Evolutionary conservation across 2,329 filamentous ascomycete genomes (phyloP).

Genomic region (Tolypocladium nubicola): DNA sequence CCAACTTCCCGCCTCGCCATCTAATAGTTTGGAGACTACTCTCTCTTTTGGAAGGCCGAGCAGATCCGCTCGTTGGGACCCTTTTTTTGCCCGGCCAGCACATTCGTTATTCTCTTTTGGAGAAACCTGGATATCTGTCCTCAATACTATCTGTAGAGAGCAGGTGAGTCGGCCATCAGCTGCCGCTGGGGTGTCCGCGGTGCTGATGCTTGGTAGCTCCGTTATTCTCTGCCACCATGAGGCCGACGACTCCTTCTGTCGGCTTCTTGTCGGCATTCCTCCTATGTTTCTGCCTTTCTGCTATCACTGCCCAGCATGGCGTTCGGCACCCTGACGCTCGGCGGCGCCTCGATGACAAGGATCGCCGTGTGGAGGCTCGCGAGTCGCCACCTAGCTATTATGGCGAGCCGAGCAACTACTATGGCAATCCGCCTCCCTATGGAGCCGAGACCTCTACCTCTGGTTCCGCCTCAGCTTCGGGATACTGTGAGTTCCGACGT

Average conservation of each 20-base stretch:
- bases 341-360: background rate
- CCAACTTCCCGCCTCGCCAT: background rate
- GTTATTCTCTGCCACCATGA: slow-evolving; percentile 23
- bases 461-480: background rate
- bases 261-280: slow-evolving; percentile 21
- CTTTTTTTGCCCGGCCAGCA: background rate
- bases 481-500: slow-evolving; percentile 4
- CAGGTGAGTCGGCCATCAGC: background rate
- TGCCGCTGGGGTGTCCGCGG: background rate
- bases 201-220: background rate
- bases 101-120: background rate
- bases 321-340: background rate
- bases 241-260: slow-evolving; percentile 17
- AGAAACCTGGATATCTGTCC: background rate
- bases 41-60: background rate
- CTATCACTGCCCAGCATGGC: background rate
- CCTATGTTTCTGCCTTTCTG: slow-evolving; percentile 6
- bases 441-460: slow-evolving; percentile 6
- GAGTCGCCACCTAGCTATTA: slow-evolving; percentile 6
- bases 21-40: background rate
- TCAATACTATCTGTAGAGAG: background rate
- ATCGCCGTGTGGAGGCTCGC: slow-evolving; percentile 1
- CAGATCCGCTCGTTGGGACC: background rate
- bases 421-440: slow-evolving; percentile 10
- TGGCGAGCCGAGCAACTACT: slow-evolving; percentile 7